A percentile compares a stretch with the other conserved stretches of the same genome.
Evolutionary conservation across 768 basidiomycete species (phyloP).

Genomic region (Panellus pusillus): DNA sequence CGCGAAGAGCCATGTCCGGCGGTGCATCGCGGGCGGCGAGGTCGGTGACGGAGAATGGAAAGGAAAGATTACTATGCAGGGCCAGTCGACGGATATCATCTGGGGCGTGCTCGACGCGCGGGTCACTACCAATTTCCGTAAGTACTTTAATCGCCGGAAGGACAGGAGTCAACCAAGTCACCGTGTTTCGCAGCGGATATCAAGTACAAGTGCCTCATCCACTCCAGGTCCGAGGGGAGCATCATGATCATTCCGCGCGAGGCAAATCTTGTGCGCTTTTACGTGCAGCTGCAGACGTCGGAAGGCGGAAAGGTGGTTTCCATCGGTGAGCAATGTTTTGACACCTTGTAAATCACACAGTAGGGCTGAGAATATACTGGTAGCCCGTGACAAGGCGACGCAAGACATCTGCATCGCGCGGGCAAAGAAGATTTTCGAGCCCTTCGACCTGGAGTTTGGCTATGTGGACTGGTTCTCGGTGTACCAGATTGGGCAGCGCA

Average conservation of each 20-base stretch:
- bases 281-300: conserved; percentile 41
- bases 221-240: conserved; percentile 43
- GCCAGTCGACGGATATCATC: conserved; percentile 48
- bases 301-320: conserved; percentile 18
- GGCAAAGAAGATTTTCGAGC: conserved; percentile 26
- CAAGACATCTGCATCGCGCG: conserved; percentile 20
- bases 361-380: neutral
- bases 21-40: conserved; percentile 19
- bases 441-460: conserved; percentile 26
- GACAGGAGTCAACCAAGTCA: no score
- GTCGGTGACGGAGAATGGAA: conserved; percentile 29
- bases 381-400: conserved; percentile 19
- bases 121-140: conserved; percentile 50
- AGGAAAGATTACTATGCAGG: conserved; percentile 44
- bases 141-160: conserved; percentile 27
- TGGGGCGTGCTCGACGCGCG: conserved; percentile 53
- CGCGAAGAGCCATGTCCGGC: conserved; percentile 47
- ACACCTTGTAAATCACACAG: neutral
- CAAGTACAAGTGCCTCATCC: conserved; percentile 44
- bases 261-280: conserved; percentile 47
- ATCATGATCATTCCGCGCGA: conserved; percentile 56
- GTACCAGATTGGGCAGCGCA: conserved; percentile 42
- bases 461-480: conserved; percentile 38
- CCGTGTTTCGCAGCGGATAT: conserved; percentile 39
- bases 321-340: neutral